A percentile compares a stretch with the other conserved stretches of the same genome.
Conservation (phyloP, 148 eudicot genomes). For the Dysphania ambrosioides region DNA sequence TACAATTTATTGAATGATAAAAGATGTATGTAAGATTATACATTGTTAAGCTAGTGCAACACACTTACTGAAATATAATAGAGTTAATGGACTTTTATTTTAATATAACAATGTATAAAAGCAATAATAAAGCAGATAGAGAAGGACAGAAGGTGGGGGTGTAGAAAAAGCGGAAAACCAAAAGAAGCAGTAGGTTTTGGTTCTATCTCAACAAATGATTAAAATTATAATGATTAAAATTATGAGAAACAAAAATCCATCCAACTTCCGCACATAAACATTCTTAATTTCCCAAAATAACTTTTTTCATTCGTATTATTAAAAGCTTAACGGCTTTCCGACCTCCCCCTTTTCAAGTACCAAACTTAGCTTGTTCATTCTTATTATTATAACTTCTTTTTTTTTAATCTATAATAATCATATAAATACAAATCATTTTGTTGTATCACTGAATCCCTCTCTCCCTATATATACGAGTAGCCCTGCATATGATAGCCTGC, state of each 20-base stretch:
- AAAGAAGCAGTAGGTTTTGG: background rate
- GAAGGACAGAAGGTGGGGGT: background rate
- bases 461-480: background rate
- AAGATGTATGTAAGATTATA: too few species aligned
- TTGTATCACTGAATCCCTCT: background rate
- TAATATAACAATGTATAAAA: too few species aligned
- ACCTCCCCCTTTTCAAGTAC: background rate
- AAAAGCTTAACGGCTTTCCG: slow-evolving; percentile 17
- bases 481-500: background rate
- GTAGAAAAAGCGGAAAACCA: slow-evolving; percentile 7
- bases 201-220: background rate
- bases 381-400: too few species aligned
- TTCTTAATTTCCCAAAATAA: background rate
- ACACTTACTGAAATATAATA: too few species aligned
- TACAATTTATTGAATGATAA: too few species aligned
- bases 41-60: too few species aligned
- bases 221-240: too few species aligned
- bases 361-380: too few species aligned
- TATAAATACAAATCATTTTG: too few species aligned
- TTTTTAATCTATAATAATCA: too few species aligned
- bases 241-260: background rate
- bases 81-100: too few species aligned
- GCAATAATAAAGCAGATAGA: background rate
- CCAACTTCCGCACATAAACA: slow-evolving; percentile 1
- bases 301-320: background rate